phyloP scores from a whole-genome alignment of 495 filamentous ascomycete species.

The Neurospora tetraspora region DNA sequence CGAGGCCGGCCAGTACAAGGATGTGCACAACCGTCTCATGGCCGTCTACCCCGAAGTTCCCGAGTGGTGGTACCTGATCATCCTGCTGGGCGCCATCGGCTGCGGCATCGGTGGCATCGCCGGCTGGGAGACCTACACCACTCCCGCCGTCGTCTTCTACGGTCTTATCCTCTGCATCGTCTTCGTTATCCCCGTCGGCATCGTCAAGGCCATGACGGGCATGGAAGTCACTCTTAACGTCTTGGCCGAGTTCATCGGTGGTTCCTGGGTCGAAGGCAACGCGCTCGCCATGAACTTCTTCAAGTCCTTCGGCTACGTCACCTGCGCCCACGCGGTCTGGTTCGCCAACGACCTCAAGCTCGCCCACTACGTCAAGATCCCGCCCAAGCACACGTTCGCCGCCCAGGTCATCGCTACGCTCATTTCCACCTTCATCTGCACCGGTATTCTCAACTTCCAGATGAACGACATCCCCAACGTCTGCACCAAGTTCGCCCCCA shows the following conservation, averaged over 20 bases:
- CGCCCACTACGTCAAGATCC: conserved; percentile 33
- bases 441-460: conserved; percentile 30
- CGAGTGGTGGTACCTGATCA: conserved; percentile 27
- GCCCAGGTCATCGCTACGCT: conserved; percentile 28
- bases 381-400: conserved; percentile 27
- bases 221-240: conserved; percentile 28
- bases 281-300: conserved; percentile 33
- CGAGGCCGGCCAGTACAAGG: conserved; percentile 13
- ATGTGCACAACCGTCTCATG: conserved; percentile 32
- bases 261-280: conserved; percentile 23
- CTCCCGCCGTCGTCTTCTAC: conserved; percentile 27
- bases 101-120: conserved; percentile 24
- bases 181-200: conserved; percentile 29
- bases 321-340: conserved; percentile 21
- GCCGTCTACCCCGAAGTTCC: conserved; percentile 25
- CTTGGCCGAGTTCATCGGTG: conserved; percentile 33
- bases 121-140: conserved; percentile 27
- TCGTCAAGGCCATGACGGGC: conserved; percentile 31
- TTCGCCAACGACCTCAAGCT: conserved; percentile 33
- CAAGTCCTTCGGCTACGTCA: conserved; percentile 31
- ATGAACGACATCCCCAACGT: conserved; percentile 26
- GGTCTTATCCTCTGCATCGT: conserved; percentile 26
- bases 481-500: conserved; percentile 26
- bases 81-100: conserved; percentile 20
- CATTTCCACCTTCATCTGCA: conserved; percentile 24